Conservation (phyloP, 2,329 filamentous ascomycete species). For the Ascochyta lentis region DNA sequence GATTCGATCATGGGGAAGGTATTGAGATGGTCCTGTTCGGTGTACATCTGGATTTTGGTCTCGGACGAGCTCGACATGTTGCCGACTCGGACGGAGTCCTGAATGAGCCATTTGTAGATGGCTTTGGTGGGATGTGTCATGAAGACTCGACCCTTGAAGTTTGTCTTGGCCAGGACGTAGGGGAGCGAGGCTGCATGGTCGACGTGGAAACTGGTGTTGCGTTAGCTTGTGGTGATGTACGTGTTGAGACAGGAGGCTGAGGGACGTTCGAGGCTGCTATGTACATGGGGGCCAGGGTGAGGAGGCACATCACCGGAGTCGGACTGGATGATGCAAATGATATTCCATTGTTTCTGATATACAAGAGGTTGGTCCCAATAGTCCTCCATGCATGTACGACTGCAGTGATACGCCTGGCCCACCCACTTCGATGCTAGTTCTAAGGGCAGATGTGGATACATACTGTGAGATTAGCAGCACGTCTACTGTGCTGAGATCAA, state of each 20-base stretch:
- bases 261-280: constrained; percentile 19
- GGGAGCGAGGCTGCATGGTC: constrained; percentile 99
- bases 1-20: constrained; percentile 95
- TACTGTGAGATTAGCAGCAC: constrained; percentile 99
- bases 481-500: constrained; percentile 96
- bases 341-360: constrained; percentile 52
- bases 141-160: constrained; percentile 94
- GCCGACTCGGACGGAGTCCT: constrained; percentile 91
- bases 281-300: constrained; percentile 28
- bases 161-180: constrained; percentile 96
- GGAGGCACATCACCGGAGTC: constrained; percentile 47
- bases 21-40: constrained; percentile 91
- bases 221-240: constrained; percentile 25
- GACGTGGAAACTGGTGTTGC: constrained; percentile 80
- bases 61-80: constrained; percentile 70
- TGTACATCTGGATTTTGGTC: constrained; percentile 77
- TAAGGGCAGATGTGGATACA: constrained; percentile 55
- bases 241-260: neutral
- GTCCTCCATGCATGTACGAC: constrained; percentile 36
- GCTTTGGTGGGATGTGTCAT: constrained; percentile 99
- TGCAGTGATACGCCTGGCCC: constrained; percentile 43
- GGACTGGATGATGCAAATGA: constrained; percentile 45
- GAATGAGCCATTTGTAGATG: constrained; percentile 99
- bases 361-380: constrained; percentile 37
- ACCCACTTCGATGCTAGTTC: constrained; percentile 12